Evolutionary conservation across 2,329 filamentous ascomycete species (phyloP), one percentile per base, ranked within the genome.

Genomic region (Alternaria sp.): DNA sequence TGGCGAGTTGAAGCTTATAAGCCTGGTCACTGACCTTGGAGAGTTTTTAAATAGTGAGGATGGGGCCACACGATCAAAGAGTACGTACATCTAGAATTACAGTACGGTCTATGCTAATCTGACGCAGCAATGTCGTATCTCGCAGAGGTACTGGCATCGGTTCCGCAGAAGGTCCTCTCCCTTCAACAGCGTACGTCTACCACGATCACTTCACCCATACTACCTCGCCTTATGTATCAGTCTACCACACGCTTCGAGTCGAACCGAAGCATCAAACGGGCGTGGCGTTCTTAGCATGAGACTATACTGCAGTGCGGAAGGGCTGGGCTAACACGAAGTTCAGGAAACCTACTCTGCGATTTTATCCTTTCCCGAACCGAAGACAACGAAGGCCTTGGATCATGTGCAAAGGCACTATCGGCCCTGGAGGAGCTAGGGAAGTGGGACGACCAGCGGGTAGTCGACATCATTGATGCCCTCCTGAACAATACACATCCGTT

Each of bases 21-120:
- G 85, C 55, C 78, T 90, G 51, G 85, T 91, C 56, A 86, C 89
- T 71, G 87, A 86, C 45, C 80, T 90, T 32, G 86, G 87, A 20
- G 87, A 89, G 74, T 90, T 90, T 68, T 84, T 91, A 71, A 90
- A 89, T 67, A 86, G 89, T 74, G 87, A 90, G 69, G 87, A 90
- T 78, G 81, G 82, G 22, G 81, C 83, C 14, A 81, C 86, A 44
- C 83, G 89, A 40, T 84, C 84, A n/a, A 89, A 89, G 76, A 85
- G 86, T 72, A 78, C 36, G 52, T 38, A 34, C 2, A 32, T 68
- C 71, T 77, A 12, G 75, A 38, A 12, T 34, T 20, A 22, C 41
- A 22, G 22, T 5, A 43, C 44, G 12, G 27, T 34, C 34, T 40
- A 10, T 60, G 57, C 69, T 72, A 56, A 75, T 51, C 7, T 48